Conservation (phyloP, 331 rosid genomes). For the Quercus lobata region DNA sequence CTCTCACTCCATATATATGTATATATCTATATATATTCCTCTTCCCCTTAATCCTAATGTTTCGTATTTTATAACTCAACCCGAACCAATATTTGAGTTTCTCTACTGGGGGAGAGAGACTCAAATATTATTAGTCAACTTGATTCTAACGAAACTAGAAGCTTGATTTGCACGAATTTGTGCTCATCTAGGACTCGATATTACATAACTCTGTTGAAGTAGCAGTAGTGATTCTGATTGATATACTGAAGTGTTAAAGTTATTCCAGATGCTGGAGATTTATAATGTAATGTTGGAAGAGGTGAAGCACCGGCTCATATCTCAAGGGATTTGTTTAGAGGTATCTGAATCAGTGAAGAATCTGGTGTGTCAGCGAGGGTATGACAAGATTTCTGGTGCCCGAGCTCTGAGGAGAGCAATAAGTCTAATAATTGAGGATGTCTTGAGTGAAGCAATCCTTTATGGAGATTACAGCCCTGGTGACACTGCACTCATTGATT, state of each 20-base stretch:
- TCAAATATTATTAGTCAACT: neutral
- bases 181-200: neutral
- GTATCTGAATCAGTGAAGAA: slow-evolving; percentile 71
- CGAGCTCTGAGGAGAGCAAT: slow-evolving; percentile 72
- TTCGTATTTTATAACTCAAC: no score
- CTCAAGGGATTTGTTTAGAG: slow-evolving; percentile 54
- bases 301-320: slow-evolving; percentile 51
- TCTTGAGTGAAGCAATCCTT: slow-evolving; percentile 72
- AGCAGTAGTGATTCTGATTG: neutral
- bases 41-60: no score
- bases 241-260: neutral
- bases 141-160: neutral
- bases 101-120: neutral
- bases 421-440: slow-evolving; percentile 63
- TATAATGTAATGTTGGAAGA: slow-evolving; percentile 61
- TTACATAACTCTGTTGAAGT: neutral
- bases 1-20: no score
- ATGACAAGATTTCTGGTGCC: slow-evolving; percentile 67
- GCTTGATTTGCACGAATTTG: neutral
- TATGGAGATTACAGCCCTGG: slow-evolving; percentile 62
- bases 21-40: no score
- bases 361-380: slow-evolving; percentile 63
- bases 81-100: neutral
- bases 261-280: slow-evolving; percentile 64
- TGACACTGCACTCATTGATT: slow-evolving; percentile 61